Evolutionary conservation across 2,329 filamentous ascomycete genomes (phyloP).

Genomic region (Bipolaris victoriae): DNA sequence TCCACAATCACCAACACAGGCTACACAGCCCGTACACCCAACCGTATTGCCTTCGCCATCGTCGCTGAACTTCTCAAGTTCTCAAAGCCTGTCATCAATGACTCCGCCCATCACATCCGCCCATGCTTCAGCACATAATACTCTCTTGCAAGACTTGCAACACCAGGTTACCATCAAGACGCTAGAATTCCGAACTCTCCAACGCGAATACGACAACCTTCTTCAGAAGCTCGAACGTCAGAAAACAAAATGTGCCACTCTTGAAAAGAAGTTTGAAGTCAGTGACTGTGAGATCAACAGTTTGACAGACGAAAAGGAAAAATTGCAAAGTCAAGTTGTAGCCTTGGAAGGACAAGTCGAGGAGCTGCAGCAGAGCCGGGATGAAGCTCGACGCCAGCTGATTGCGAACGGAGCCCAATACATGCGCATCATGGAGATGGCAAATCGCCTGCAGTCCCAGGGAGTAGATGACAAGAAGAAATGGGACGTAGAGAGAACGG

Average conservation of each 20-base stretch:
- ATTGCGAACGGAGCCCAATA: constrained; percentile 57
- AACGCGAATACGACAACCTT: constrained; percentile 61
- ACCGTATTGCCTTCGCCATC: constrained; percentile 42
- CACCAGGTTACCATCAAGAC: constrained; percentile 62
- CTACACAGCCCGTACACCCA: constrained; percentile 28
- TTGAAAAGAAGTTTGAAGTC: constrained; percentile 54
- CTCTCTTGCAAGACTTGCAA: constrained; percentile 58
- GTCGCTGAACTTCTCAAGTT: constrained; percentile 34
- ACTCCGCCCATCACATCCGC: constrained; percentile 32
- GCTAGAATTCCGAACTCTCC: constrained; percentile 59
- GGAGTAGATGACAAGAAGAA: constrained; percentile 52
- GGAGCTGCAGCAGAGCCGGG: constrained; percentile 56
- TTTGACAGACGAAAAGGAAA: constrained; percentile 58
- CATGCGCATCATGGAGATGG: constrained; percentile 59
- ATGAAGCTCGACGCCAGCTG: constrained; percentile 53
- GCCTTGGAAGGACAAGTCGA: constrained; percentile 58
- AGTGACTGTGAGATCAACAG: constrained; percentile 54
- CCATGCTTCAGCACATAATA: constrained; percentile 42
- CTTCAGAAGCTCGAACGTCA: constrained; percentile 60
- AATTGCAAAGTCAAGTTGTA: constrained; percentile 55
- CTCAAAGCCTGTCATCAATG: constrained; percentile 30
- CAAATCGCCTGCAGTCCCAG: constrained; percentile 53
- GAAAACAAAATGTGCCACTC: constrained; percentile 56
- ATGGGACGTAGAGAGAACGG: constrained; percentile 50
- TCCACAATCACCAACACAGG: constrained; percentile 37